Base-by-base conservation (phyloP, 352 stramenopile species). In the Phytophthora syringae region DNA sequence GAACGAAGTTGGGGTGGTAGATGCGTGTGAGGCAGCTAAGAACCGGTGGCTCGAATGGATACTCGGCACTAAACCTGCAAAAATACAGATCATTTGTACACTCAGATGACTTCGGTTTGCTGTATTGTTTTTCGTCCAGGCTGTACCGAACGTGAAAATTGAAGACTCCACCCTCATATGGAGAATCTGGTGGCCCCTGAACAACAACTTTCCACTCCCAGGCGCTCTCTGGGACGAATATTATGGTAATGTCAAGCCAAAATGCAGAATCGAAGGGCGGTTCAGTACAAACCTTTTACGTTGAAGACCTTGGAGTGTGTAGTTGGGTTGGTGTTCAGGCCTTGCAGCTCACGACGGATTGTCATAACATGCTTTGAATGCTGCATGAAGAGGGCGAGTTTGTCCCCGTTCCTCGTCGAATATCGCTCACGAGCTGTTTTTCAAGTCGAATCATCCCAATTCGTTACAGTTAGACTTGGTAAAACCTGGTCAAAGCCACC, bases 1-100 rank as follows among this genome's bases (percentile, higher is more conserved):
- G 76, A 10, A 88, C 73, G 45, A 91, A 91, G 57, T 91, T 91
- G n/a, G 80, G 73, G 44, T 91, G 82, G 53, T 89, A 91, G 58
- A 91, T 88, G 18, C 63, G 77, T 11, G 82, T 88, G 15, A 71
- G 50, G 22, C 79, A 85, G 0, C 59, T 70, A n/a, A 91, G 22
- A 0, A 61, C 24, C 1, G 79, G 82, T 6, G 79, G 45, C 43
- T 85, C 76, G 48, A 88, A 91, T 6, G 82, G 82, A 30, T 91
- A 91, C 18, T 88, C 82, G 28, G 73, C 67, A 2, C 74, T 61
- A 56, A 91, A 89, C 6, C 70, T 84, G 30, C 18, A 44, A 13
- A 10, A 13, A 10, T 25, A 28, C 2, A 18, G 21, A 42, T 22
- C 30, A 21, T 37, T 7, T 36, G 34, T 52, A n/a, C n/a, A n/a